Evolutionary conservation across 2,329 filamentous ascomycete species (phyloP).

Genomic region (Colletotrichum sp.): DNA sequence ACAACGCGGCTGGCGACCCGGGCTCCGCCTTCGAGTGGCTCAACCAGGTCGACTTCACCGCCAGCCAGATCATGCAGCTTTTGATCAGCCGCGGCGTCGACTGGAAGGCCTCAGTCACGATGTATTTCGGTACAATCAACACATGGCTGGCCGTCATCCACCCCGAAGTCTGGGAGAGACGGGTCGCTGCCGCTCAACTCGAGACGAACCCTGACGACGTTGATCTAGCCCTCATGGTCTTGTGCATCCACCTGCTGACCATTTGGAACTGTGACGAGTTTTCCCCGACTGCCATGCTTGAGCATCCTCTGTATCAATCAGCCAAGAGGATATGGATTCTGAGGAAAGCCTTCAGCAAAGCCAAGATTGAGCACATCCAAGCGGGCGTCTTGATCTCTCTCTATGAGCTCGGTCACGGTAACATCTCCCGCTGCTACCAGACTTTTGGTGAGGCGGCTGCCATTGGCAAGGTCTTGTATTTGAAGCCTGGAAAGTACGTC

Average conservation of each 20-base stretch:
- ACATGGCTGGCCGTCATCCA: slow-evolving; percentile 47
- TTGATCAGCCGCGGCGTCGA: slow-evolving; percentile 36
- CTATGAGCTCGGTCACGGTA: slow-evolving; percentile 51
- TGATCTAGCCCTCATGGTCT: slow-evolving; percentile 42
- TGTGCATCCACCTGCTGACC: slow-evolving; percentile 48
- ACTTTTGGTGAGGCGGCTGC: slow-evolving; percentile 47
- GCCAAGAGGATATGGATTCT: slow-evolving; percentile 43
- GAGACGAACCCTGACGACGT: slow-evolving; percentile 27
- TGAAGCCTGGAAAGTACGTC: slow-evolving; percentile 41
- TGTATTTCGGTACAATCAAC: slow-evolving; percentile 46
- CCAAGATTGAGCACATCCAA: slow-evolving; percentile 44
- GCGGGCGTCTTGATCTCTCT: slow-evolving; percentile 45
- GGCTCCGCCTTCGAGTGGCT: slow-evolving; percentile 26
- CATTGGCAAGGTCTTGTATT: slow-evolving; percentile 37
- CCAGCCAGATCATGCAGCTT: slow-evolving; percentile 42
- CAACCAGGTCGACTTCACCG: slow-evolving; percentile 37
- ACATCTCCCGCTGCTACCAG: slow-evolving; percentile 44
- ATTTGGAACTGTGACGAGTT: slow-evolving; percentile 35
- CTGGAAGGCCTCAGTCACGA: slow-evolving; percentile 41
- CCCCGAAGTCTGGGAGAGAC: slow-evolving; percentile 27
- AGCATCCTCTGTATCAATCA: slow-evolving; percentile 41
- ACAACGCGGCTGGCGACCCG: slow-evolving; percentile 6
- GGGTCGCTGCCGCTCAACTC: slow-evolving; percentile 38
- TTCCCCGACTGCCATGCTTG: slow-evolving; percentile 45
- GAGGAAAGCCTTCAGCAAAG: slow-evolving; percentile 37